Percentiles rank a stretch among this genome's conserved stretches.
Conservation (phyloP, 345 rosid genomes). For the Euphorbia peplus region DNA sequence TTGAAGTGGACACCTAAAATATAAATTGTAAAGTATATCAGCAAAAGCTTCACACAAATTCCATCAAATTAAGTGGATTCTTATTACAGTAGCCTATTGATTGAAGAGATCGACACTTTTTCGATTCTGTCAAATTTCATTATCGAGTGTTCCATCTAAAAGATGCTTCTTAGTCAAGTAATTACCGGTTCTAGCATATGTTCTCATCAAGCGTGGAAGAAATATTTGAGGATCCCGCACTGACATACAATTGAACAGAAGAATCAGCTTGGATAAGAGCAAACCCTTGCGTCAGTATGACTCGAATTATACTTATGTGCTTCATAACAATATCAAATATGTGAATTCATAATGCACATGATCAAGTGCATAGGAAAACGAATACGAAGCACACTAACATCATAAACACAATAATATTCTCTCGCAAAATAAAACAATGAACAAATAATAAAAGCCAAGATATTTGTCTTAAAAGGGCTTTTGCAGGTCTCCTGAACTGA, state of each 20-base stretch:
- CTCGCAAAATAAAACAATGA: not conserved
- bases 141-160: slow-evolving; percentile 5
- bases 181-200: slow-evolving; percentile 54
- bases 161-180: slow-evolving; percentile 13
- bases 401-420: no score
- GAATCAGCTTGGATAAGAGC: slow-evolving; percentile 48
- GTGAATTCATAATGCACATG: not conserved
- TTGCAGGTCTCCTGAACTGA: not conserved
- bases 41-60: slow-evolving; percentile 1
- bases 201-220: slow-evolving; percentile 53
- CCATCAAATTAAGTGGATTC: slow-evolving; percentile 7
- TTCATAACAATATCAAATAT: not conserved
- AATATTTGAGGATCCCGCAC: slow-evolving; percentile 81
- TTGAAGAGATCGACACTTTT: not conserved
- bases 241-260: slow-evolving; percentile 90
- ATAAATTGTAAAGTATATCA: slow-evolving; percentile 5
- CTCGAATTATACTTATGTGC: not conserved
- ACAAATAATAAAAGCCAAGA: not conserved
- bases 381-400: not conserved
- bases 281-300: slow-evolving; percentile 17
- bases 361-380: not conserved
- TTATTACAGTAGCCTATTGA: not conserved
- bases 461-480: not conserved
- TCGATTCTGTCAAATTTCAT: not conserved
- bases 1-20: slow-evolving; percentile 69